Evolutionary conservation across 164 flowering plant genomes (phyloP).

Genomic region (Magnolia sinica): DNA sequence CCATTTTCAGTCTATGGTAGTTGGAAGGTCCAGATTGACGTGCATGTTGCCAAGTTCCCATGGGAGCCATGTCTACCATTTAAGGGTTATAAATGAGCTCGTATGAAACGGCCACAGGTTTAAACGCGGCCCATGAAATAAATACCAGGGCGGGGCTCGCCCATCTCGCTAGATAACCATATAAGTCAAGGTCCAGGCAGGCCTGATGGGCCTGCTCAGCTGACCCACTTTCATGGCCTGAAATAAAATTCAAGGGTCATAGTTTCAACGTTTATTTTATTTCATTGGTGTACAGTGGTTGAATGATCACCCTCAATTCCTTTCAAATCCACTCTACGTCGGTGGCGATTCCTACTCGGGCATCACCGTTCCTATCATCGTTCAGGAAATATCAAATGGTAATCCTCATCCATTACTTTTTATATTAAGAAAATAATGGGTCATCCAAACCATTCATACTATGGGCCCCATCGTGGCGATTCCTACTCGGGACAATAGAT

Average conservation of each 20-base stretch:
- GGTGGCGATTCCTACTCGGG: conserved; percentile 40
- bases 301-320: conserved; percentile 18
- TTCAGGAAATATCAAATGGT: conserved; percentile 24
- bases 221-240: neutral
- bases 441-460: neutral
- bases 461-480: neutral
- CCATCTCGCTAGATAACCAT: too few species aligned
- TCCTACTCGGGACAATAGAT: neutral
- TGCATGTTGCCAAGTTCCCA: too few species aligned
- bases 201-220: neutral
- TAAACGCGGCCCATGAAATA: too few species aligned
- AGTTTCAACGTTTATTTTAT: neutral
- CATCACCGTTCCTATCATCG: conserved; percentile 20
- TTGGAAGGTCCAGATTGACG: too few species aligned
- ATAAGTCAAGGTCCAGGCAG: too few species aligned
- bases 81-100: too few species aligned
- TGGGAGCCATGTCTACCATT: too few species aligned
- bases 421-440: neutral
- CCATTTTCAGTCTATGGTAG: too few species aligned
- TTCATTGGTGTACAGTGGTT: conserved; percentile 25
- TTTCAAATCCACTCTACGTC: conserved; percentile 27
- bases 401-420: neutral
- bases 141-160: too few species aligned
- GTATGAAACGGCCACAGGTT: too few species aligned
- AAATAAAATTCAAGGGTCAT: neutral